Percentiles rank a stretch among this genome's conserved stretches.
Conservation (phyloP, 1,284 basidiomycete genomes). For the Marasmius sp. region DNA sequence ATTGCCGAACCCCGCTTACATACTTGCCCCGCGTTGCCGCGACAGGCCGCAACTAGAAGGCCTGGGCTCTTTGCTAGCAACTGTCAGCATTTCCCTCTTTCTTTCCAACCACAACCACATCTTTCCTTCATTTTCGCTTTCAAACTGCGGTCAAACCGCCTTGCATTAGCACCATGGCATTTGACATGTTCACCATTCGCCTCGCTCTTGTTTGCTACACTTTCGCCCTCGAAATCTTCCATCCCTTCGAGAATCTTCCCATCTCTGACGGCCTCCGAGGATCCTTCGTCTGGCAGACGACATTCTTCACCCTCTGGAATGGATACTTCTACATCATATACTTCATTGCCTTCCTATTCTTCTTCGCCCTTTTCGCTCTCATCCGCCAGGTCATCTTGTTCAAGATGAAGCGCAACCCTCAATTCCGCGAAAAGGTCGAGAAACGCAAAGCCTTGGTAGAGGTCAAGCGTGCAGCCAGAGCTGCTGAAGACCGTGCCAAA, state of each 20-base stretch:
- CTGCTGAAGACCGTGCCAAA: slow-evolving; percentile 1
- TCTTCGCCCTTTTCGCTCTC: background rate
- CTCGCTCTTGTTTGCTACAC: background rate
- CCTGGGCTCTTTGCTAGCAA: no score
- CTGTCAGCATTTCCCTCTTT: background rate
- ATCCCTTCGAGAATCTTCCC: background rate
- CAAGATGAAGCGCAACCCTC: background rate
- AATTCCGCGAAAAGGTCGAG: slow-evolving; percentile 1
- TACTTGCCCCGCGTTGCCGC: no score
- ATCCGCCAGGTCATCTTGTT: background rate
- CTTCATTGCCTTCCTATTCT: background rate
- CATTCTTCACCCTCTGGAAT: background rate
- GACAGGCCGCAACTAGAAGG: no score
- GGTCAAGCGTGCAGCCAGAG: background rate
- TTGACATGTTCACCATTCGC: background rate
- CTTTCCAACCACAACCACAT: background rate
- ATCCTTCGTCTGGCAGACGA: background rate
- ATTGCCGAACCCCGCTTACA: no score
- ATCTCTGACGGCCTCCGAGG: background rate
- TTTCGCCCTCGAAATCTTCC: background rate
- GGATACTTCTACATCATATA: background rate
- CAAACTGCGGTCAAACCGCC: background rate
- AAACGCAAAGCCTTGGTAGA: background rate
- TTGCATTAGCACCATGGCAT: background rate
- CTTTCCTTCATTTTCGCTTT: background rate